A percentile compares a stretch with the other conserved stretches of the same genome.
Conservation (phyloP, 352 stramenopile genomes). For the Achlya hypogyna region DNA sequence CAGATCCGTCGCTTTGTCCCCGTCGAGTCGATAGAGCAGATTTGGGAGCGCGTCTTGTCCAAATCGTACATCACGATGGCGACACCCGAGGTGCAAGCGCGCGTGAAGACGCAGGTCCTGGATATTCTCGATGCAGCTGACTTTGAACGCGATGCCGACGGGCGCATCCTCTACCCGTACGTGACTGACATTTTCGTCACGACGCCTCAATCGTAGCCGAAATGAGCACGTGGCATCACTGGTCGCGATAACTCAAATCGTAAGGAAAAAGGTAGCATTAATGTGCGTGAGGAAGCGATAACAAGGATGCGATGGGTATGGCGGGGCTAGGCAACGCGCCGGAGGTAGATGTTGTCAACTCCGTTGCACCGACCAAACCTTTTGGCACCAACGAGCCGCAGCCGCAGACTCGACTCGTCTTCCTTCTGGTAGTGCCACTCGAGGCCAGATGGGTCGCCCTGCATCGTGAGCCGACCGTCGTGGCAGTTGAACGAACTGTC, state of each 20-base stretch:
- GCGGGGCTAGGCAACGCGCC: neutral
- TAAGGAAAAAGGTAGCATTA: neutral
- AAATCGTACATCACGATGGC: slow-evolving; percentile 17
- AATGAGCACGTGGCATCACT: too few relatives aligned
- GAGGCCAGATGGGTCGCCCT: slow-evolving; percentile 43
- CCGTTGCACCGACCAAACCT: slow-evolving; percentile 64
- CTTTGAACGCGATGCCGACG: slow-evolving; percentile 2
- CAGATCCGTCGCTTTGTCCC: neutral
- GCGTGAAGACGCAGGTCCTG: slow-evolving; percentile 7
- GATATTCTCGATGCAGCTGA: neutral
- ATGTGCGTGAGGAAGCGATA: neutral
- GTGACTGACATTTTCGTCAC: slow-evolving; percentile 17
- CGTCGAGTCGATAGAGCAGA: slow-evolving; percentile 11
- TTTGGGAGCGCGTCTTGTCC: slow-evolving; percentile 19
- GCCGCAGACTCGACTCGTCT: slow-evolving; percentile 48
- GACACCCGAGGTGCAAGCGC: neutral
- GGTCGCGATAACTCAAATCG: neutral
- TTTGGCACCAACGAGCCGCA: slow-evolving; percentile 66
- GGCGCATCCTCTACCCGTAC: slow-evolving; percentile 16
- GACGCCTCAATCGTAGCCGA: too few relatives aligned
- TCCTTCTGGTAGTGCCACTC: slow-evolving; percentile 60
- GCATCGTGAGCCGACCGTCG: slow-evolving; percentile 22
- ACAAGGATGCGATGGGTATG: neutral
- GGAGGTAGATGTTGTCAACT: slow-evolving; percentile 78
- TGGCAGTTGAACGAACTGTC: slow-evolving; percentile 35